A percentile compares a stretch with the other conserved stretches of the same genome.
These are phyloP conservation scores for Furcasterigmium sp. DNA, from an alignment of 2,329 filamentous ascomycete species.

Conservation along the genomic window DNA sequence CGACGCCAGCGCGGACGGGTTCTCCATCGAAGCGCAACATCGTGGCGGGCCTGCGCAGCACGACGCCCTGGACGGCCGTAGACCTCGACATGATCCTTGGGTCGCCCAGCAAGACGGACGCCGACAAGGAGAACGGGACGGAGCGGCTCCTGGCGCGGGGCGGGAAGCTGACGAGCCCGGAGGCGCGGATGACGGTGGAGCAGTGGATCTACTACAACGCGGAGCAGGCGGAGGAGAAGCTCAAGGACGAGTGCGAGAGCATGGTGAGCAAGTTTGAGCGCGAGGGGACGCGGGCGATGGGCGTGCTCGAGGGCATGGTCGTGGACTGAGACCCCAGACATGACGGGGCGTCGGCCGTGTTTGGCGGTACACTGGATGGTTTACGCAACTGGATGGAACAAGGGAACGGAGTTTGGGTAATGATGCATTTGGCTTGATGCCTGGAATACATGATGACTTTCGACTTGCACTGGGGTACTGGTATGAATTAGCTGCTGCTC, in stretches of 20 bases:
- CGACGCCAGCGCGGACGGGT: constrained; percentile 38
- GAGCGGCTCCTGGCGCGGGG: constrained; percentile 48
- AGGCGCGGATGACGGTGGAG: constrained; percentile 88
- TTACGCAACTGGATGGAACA: not conserved
- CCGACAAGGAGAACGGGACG: constrained; percentile 47
- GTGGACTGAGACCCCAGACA: no score
- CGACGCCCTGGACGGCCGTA: constrained; percentile 63
- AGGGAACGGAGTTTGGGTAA: not conserved
- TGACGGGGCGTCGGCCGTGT: constrained; percentile 4
- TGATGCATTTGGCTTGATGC: not conserved
- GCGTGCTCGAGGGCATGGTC: constrained; percentile 67
- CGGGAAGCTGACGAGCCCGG: constrained; percentile 62
- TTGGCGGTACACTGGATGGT: not conserved
- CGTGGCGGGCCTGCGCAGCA: constrained; percentile 50
- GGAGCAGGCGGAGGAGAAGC: constrained; percentile 68
- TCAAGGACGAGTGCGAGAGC: constrained; percentile 76
- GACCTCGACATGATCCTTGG: constrained; percentile 72
- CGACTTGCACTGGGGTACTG: no score
- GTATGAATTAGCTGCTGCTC: no score
- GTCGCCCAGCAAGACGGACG: constrained; percentile 19
- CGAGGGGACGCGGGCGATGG: constrained; percentile 75
- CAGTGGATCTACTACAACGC: constrained; percentile 88
- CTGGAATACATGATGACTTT: constrained; percentile 1
- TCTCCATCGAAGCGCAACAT: constrained; percentile 61
- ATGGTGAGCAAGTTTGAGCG: constrained; percentile 79